A percentile compares a stretch with the other conserved stretches of the same genome.
phyloP scores from a whole-genome alignment of 495 filamentous ascomycete species.

The Podospora bellae-mahoneyi region DNA sequence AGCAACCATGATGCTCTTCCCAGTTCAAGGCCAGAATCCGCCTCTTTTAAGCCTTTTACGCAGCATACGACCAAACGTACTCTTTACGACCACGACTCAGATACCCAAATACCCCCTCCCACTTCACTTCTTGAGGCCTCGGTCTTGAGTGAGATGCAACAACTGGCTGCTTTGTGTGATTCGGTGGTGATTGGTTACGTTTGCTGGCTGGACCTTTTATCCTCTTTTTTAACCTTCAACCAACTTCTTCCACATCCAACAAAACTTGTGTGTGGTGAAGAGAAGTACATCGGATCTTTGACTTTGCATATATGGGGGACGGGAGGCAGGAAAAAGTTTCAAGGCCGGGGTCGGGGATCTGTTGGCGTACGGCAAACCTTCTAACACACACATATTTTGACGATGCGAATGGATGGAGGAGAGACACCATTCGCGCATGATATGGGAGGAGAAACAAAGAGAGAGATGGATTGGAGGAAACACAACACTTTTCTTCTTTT shows the following conservation, averaged over 20 bases:
- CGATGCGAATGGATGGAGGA: neutral
- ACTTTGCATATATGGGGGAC: slow-evolving; percentile 4
- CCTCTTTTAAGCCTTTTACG: neutral
- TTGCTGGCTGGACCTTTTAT: slow-evolving; percentile 11
- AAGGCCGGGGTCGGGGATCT: slow-evolving; percentile 1
- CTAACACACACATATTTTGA: neutral
- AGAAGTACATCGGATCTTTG: neutral
- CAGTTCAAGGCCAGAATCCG: neutral
- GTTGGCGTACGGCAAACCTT: neutral
- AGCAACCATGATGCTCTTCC: neutral
- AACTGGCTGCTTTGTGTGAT: neutral
- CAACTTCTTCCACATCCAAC: slow-evolving; percentile 17
- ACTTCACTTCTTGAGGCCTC: slow-evolving; percentile 5
- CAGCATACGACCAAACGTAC: neutral
- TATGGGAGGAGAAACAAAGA: neutral
- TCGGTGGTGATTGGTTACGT: neutral
- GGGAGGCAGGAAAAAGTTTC: slow-evolving; percentile 8
- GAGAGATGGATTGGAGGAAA: slow-evolving; percentile 8
- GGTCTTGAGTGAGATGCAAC: slow-evolving; percentile 4
- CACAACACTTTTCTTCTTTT: slow-evolving; percentile 14
- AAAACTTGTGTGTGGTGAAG: neutral
- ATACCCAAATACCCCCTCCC: neutral
- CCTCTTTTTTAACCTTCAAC: slow-evolving; percentile 13
- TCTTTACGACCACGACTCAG: slow-evolving; percentile 2
- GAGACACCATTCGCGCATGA: neutral